Evolutionary conservation across 2,329 filamentous ascomycete genomes (phyloP).

Genomic region (Ilyonectria mors-panacis): DNA sequence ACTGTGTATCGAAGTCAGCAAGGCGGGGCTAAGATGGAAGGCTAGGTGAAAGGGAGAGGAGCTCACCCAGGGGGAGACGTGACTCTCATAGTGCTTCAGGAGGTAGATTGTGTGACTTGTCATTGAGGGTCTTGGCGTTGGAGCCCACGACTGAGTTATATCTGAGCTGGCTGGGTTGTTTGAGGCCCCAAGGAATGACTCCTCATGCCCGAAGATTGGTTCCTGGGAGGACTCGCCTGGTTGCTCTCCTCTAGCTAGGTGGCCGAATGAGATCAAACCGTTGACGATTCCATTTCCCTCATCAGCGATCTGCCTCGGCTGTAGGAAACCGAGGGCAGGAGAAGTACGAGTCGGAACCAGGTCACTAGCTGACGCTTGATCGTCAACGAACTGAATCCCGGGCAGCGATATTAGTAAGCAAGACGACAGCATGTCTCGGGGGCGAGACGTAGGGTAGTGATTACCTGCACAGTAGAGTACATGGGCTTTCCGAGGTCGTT

Average conservation of each 20-base stretch:
- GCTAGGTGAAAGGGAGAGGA: not conserved
- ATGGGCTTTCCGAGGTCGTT: not conserved
- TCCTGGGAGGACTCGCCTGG: not conserved
- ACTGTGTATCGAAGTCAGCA: not conserved
- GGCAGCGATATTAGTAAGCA: not conserved
- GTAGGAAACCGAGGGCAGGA: too few relatives aligned
- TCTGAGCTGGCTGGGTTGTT: not conserved
- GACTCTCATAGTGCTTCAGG: not conserved
- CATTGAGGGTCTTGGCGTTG: not conserved
- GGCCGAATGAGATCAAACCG: not conserved
- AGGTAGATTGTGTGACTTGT: not conserved
- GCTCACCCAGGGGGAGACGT: not conserved
- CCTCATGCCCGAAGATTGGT: not conserved
- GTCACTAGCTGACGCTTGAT: not conserved
- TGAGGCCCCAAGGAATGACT: not conserved
- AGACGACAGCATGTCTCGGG: not conserved
- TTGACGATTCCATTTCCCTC: too few relatives aligned
- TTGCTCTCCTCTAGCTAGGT: not conserved
- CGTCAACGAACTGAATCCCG: not conserved
- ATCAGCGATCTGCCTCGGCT: too few relatives aligned
- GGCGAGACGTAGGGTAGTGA: not conserved
- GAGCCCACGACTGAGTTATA: not conserved
- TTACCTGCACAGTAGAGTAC: not conserved
- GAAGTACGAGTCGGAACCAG: too few relatives aligned
- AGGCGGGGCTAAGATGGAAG: not conserved